Evolutionary conservation across 129 eudicot genomes (phyloP), one percentile per base, ranked within the genome.

Genomic region (Silybum marianum): DNA sequence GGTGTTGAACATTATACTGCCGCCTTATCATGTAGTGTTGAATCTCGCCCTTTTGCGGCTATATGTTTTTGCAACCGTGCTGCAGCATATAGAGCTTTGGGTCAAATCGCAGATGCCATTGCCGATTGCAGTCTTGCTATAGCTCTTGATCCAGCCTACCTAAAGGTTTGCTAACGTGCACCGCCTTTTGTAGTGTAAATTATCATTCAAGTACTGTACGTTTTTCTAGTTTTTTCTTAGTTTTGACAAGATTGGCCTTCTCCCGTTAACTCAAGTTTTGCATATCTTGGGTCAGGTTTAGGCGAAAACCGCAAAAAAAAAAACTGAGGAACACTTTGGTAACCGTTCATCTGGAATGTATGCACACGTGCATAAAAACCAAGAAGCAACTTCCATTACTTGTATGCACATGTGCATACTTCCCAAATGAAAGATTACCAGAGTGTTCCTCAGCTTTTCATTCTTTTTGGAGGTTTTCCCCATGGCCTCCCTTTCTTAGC

Each of bases 21-120:
- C 60, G 97, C 97, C 70, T 76, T 95, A 78, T 83, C 94, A 70
- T 90, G 94, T 78, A 92, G 88, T 71, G 89, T 90, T 63, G 99
- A 95, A 85, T 92, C 99, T 63, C 97, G 91, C 38, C 97, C 99
- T 58, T 95, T 89, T 81, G 89, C 97, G 74, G 97, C 99, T 5
- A 80, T 95, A 71, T 95, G 99, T 77, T 95, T 92, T 40, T 90
- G 97, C 80, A 95, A 95, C 74, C 97, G 99, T 62, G 99, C 99
- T 67, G 97, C 99, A 62, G 95, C 99, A 26, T 92, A 90, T 83
- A 88, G 89, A 72, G 91, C 90, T 48, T 76, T 89, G 89, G 94
- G 90, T 70, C 97, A 92, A 86, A 83, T 90, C 70, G 32, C 86
- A 74, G 93, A 95, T 83, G 99, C 99, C 71, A 88, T 95, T 81